Evolutionary conservation across 352 stramenopile species (phyloP), one percentile per base, ranked within the genome.

Genomic region (Peronosclerospora sorghi): DNA sequence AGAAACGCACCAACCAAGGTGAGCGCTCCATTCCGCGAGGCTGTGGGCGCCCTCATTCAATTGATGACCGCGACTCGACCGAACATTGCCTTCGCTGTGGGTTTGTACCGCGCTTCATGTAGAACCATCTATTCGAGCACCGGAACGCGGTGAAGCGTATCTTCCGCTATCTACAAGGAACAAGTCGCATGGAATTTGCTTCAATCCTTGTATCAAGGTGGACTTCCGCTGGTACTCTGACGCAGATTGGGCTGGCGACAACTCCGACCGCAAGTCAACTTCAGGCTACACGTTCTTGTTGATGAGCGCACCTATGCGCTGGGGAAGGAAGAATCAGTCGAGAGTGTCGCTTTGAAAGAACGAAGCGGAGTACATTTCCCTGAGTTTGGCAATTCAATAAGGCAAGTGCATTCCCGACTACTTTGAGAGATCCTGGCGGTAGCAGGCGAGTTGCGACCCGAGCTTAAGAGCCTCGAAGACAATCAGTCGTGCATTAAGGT

Each of bases 11-110:
- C n/a, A n/a, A n/a, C n/a, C n/a, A n/a, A n/a, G n/a, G n/a, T n/a
- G n/a, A n/a, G n/a, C n/a, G n/a, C n/a, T n/a, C n/a, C n/a, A n/a
- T n/a, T n/a, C n/a, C n/a, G n/a, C n/a, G n/a, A n/a, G n/a, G n/a
- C n/a, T n/a, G n/a, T n/a, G n/a, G n/a, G n/a, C n/a, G n/a, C 28
- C 17, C 8, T 38, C 54, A 59, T 59, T 44, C 40, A 59, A 15
- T 23, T 54, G 14, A 60, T 47, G 45, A 55, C 45, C 19, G 23
- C 44, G 2, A 53, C 43, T 30, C 45, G 39, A 7, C 51, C 51
- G 26, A 39, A 54, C 18, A 54, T 54, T 23, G 51, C 51, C 2
- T 54, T 24, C 5, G 49, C 42, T 1, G 42, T 48, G 1, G 42
- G 35, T 5, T 59, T 23, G 27, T 59, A 8, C 38, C 44, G 7